Conservation (phyloP, 192 early-diverging fungal genomes). For the Coemansia asiatica region DNA sequence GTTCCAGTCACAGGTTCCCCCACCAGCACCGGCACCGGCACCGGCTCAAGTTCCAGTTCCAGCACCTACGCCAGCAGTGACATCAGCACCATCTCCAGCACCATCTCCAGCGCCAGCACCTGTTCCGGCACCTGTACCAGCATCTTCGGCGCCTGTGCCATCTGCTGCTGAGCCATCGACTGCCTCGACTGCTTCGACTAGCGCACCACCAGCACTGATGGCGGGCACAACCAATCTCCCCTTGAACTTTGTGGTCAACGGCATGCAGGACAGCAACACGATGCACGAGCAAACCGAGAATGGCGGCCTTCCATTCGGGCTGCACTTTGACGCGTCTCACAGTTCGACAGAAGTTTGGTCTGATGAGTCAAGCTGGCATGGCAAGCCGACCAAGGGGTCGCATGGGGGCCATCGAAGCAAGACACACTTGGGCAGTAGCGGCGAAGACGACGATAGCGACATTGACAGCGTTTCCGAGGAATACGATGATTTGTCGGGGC, state of each 20-base stretch:
- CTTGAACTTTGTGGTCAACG: slow-evolving; percentile 40
- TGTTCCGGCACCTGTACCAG: neutral
- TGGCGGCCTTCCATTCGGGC: slow-evolving; percentile 37
- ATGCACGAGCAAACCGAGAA: slow-evolving; percentile 1
- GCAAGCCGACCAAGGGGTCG: no score
- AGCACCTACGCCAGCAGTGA: neutral
- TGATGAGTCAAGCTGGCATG: neutral
- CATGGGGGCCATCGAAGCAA: no score
- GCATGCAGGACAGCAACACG: slow-evolving; percentile 17
- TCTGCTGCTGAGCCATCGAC: neutral
- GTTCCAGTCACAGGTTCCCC: slow-evolving; percentile 10
- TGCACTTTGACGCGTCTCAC: slow-evolving; percentile 33
- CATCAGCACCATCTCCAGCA: neutral
- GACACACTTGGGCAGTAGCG: no score
- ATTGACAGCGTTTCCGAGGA: slow-evolving; percentile 14
- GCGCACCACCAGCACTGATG: no score
- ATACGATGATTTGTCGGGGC: slow-evolving; percentile 27
- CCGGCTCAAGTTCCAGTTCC: neutral
- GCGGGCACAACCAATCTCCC: slow-evolving; percentile 9
- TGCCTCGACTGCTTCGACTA: no score
- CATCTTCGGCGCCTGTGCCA: neutral
- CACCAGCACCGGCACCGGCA: slow-evolving; percentile 12
- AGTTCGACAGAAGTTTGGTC: neutral
- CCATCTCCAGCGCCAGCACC: slow-evolving; percentile 7
- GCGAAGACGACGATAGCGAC: slow-evolving; percentile 2